Conservation (phyloP, 441 rosid genomes). For the Iberis amara region DNA sequence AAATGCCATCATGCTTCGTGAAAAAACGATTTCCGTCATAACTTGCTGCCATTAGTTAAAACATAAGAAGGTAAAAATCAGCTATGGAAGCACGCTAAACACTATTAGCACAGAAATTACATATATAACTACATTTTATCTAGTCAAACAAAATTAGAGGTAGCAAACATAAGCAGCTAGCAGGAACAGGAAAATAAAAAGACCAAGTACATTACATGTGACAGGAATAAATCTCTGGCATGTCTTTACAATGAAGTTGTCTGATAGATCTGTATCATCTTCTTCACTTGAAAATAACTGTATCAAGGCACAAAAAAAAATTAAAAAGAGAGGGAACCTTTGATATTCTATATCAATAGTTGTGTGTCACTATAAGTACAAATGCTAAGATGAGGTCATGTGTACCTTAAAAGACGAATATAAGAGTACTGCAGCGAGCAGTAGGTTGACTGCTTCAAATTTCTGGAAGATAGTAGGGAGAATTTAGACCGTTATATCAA, state of each 20-base stretch:
- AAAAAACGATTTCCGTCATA: constrained; percentile 70
- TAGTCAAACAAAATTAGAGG: constrained; percentile 5
- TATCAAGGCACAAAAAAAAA: constrained; percentile 9
- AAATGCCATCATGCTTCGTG: constrained; percentile 53
- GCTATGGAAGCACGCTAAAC: constrained; percentile 8
- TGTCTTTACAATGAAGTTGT: constrained; percentile 84
- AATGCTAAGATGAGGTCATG: constrained; percentile 27
- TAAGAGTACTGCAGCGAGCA: constrained; percentile 71
- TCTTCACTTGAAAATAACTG: constrained; percentile 78
- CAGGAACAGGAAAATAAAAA: constrained; percentile 8
- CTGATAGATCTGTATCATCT: constrained; percentile 70
- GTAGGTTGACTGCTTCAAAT: constrained; percentile 72
- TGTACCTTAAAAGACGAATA: constrained; percentile 83
- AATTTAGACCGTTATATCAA: constrained; percentile 3
- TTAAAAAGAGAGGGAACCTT: neutral
- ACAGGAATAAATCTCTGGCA: constrained; percentile 89
- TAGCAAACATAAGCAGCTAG: constrained; percentile 8
- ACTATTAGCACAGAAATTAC: neutral
- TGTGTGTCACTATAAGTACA: constrained; percentile 2
- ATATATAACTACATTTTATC: neutral
- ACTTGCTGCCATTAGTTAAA: constrained; percentile 41
- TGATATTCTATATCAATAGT: constrained; percentile 5
- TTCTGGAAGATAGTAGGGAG: constrained; percentile 42
- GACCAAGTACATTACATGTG: constrained; percentile 49
- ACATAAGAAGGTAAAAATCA: constrained; percentile 2